phyloP scores from a whole-genome alignment of 306 rosid species.

The Rosa persica region DNA sequence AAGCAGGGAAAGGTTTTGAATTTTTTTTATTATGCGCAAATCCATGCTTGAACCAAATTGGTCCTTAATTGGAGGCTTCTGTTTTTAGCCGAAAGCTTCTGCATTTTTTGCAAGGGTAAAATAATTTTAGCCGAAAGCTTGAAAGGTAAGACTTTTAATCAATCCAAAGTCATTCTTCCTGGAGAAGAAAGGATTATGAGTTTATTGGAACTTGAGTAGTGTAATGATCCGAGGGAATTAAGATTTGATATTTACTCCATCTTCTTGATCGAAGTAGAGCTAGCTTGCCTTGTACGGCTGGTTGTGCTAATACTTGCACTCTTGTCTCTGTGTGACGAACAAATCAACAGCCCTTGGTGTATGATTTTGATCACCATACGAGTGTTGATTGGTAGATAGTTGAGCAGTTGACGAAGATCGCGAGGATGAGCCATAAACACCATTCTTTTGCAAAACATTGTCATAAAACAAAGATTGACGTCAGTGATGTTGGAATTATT shows the following conservation, averaged over 20 bases:
- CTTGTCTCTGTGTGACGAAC: not conserved
- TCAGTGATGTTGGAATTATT: no score
- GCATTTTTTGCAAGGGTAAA: not conserved
- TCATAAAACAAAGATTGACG: no score
- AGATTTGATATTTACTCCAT: not conserved
- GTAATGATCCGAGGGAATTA: not conserved
- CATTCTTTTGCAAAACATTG: no score
- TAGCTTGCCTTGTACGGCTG: slow-evolving; percentile 9
- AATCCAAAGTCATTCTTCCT: not conserved
- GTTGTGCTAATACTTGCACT: not conserved
- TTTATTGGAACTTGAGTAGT: not conserved
- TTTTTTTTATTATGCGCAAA: not conserved
- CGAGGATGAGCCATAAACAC: no score
- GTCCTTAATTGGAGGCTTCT: not conserved
- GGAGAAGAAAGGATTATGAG: not conserved
- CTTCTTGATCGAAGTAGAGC: not conserved
- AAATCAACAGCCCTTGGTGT: not conserved
- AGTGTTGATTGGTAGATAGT: not conserved
- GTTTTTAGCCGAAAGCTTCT: slow-evolving; percentile 12
- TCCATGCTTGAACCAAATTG: not conserved
- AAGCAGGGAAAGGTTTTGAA: not conserved
- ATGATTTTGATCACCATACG: not conserved
- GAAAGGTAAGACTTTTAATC: not conserved
- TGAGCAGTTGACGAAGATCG: no score
- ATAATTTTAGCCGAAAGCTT: not conserved